Percentiles rank a stretch among this genome's conserved stretches.
phyloP scores from a whole-genome alignment of 164 flowering plant genomes.

The Cinnamomum micranthum region DNA sequence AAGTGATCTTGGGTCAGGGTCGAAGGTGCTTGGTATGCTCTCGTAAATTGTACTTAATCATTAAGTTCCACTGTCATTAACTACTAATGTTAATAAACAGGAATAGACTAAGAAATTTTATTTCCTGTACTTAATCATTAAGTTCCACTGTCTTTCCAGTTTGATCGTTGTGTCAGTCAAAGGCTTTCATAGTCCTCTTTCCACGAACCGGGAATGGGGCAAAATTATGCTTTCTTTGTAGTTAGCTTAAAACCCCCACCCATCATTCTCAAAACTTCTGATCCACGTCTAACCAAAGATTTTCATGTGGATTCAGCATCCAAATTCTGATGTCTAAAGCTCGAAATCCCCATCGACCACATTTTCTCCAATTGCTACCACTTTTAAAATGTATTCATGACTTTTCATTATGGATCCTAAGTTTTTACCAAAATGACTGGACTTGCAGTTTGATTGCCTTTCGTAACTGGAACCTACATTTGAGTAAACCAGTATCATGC shows the following conservation, averaged over 20 bases:
- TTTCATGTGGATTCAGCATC: no score
- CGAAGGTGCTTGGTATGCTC: constrained; percentile 67
- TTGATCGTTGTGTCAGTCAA: neutral
- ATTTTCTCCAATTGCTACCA: no score
- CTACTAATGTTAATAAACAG: neutral
- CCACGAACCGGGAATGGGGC: neutral
- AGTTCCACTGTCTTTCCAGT: no score
- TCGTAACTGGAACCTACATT: neutral
- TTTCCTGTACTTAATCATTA: no score
- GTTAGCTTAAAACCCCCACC: neutral
- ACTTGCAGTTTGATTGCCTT: neutral
- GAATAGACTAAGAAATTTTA: no score
- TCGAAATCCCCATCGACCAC: no score
- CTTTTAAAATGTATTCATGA: no score
- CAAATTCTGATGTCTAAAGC: no score
- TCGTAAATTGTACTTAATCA: neutral
- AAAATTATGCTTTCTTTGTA: no score
- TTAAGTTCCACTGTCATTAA: neutral
- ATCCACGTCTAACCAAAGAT: neutral
- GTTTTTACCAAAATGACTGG: neutral
- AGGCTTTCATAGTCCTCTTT: neutral
- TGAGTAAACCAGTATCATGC: neutral
- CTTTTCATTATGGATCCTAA: no score
- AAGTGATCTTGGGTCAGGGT: constrained; percentile 89
- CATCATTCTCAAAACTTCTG: neutral